Conservation (phyloP, 2,329 filamentous ascomycete genomes). For the Diplodia mutila region DNA sequence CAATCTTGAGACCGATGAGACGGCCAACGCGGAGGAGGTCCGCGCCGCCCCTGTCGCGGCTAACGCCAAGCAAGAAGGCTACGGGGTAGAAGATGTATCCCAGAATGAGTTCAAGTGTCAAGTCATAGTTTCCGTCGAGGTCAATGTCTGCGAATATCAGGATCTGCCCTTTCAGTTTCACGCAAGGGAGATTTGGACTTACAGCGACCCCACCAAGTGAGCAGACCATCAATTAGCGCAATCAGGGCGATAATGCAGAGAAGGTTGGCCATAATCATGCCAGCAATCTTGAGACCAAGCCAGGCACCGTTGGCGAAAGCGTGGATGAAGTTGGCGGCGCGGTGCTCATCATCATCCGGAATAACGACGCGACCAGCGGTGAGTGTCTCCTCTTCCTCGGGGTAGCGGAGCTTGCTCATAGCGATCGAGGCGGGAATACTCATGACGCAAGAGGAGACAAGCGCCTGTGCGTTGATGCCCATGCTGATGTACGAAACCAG, state of each 20-base stretch:
- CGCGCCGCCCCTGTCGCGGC: slow-evolving; percentile 52
- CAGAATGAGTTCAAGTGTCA: slow-evolving; percentile 75
- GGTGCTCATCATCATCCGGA: slow-evolving; percentile 76
- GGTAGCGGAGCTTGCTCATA: slow-evolving; percentile 86
- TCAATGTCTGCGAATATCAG: slow-evolving; percentile 57
- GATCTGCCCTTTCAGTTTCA: slow-evolving; percentile 7
- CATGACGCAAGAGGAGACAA: slow-evolving; percentile 94
- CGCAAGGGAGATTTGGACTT: neutral
- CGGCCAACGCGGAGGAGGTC: slow-evolving; percentile 72
- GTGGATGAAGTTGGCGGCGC: slow-evolving; percentile 78
- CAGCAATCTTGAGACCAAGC: slow-evolving; percentile 84
- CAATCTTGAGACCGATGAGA: slow-evolving; percentile 82
- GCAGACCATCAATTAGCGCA: slow-evolving; percentile 72
- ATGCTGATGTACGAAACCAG: slow-evolving; percentile 84
- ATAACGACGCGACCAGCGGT: slow-evolving; percentile 81
- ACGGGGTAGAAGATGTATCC: slow-evolving; percentile 79
- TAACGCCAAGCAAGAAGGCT: slow-evolving; percentile 80
- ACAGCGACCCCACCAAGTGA: slow-evolving; percentile 80
- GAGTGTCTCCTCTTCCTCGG: slow-evolving; percentile 83
- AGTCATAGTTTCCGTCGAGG: slow-evolving; percentile 66
- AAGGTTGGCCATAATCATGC: slow-evolving; percentile 79
- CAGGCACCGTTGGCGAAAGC: slow-evolving; percentile 84
- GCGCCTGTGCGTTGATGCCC: slow-evolving; percentile 79
- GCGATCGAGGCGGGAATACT: slow-evolving; percentile 89
- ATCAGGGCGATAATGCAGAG: slow-evolving; percentile 82